Percentiles rank a stretch among this genome's conserved stretches.
Conservation (phyloP, 768 basidiomycete species). For the Cyathus striatus region DNA sequence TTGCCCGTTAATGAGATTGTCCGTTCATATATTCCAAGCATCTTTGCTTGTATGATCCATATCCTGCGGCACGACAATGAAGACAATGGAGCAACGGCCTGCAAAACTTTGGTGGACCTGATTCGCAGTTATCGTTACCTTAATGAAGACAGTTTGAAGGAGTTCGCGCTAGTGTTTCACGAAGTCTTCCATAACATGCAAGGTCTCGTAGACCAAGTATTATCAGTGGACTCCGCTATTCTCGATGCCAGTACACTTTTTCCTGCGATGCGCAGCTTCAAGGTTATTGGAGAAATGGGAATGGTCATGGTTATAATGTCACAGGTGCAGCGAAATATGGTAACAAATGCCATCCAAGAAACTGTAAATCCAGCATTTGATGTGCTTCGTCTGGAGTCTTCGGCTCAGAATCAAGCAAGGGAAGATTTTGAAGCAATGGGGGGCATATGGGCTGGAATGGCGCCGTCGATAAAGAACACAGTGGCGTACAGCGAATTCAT, state of each 20-base stretch:
- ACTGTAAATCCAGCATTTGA: slow-evolving; percentile 78
- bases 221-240: slow-evolving; percentile 58
- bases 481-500: slow-evolving; percentile 78
- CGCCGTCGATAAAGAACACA: slow-evolving; percentile 68
- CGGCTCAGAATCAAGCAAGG: slow-evolving; percentile 75
- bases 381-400: slow-evolving; percentile 71
- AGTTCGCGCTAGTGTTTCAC: slow-evolving; percentile 78
- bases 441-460: slow-evolving; percentile 77
- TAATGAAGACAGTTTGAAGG: slow-evolving; percentile 67
- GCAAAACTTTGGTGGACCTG: slow-evolving; percentile 90
- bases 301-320: slow-evolving; percentile 89
- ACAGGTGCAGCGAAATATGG: slow-evolving; percentile 69
- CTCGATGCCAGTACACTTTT: slow-evolving; percentile 55
- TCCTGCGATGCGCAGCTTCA: slow-evolving; percentile 83
- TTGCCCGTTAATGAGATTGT: slow-evolving; percentile 80
- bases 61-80: slow-evolving; percentile 90
- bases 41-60: slow-evolving; percentile 80
- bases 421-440: slow-evolving; percentile 80
- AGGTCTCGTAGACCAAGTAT: slow-evolving; percentile 64
- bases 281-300: slow-evolving; percentile 90
- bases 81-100: slow-evolving; percentile 85
- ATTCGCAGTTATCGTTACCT: slow-evolving; percentile 71
- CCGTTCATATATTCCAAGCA: slow-evolving; percentile 54
- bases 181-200: slow-evolving; percentile 74
- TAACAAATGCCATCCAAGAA: slow-evolving; percentile 59